Evolutionary conservation across 2,329 filamentous ascomycete genomes (phyloP).

Genomic region (Chaetomium globosum): DNA sequence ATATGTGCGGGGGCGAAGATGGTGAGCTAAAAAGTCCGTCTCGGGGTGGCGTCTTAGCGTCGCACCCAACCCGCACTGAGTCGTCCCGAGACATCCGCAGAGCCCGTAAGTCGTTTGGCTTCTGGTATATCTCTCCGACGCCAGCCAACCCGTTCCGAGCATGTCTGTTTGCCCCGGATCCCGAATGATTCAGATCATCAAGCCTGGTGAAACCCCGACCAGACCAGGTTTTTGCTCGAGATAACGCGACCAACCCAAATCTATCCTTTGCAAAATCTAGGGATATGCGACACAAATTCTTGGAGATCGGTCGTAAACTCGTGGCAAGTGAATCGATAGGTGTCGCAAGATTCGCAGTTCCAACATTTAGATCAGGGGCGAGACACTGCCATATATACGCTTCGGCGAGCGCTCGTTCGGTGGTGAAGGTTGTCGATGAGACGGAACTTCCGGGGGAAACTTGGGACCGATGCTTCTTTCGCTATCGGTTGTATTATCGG

Average conservation of each 20-base stretch:
- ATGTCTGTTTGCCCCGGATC: not conserved
- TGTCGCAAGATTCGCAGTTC: not conserved
- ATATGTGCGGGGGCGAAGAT: not conserved
- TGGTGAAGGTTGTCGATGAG: not conserved
- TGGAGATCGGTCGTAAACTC: not conserved
- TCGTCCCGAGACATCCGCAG: conserved; percentile 13
- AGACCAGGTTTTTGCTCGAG: not conserved
- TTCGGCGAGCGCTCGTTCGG: not conserved
- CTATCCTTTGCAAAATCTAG: not conserved
- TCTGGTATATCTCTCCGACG: not conserved
- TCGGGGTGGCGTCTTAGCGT: not conserved
- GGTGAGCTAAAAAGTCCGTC: not conserved
- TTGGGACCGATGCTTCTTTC: not conserved
- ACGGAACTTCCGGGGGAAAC: not conserved
- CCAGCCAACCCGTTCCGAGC: not conserved
- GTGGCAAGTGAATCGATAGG: not conserved
- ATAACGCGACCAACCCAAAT: conserved; percentile 7
- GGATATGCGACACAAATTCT: conserved; percentile 2
- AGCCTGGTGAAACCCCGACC: no score
- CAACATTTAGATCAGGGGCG: not conserved
- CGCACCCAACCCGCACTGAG: not conserved
- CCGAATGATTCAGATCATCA: not conserved
- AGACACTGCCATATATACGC: not conserved
- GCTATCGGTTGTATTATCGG: conserved; percentile 3
- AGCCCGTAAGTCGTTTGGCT: not conserved